Base-by-base conservation (phyloP, 768 basidiomycete species). In the Coprinellus micaceus region DNA sequence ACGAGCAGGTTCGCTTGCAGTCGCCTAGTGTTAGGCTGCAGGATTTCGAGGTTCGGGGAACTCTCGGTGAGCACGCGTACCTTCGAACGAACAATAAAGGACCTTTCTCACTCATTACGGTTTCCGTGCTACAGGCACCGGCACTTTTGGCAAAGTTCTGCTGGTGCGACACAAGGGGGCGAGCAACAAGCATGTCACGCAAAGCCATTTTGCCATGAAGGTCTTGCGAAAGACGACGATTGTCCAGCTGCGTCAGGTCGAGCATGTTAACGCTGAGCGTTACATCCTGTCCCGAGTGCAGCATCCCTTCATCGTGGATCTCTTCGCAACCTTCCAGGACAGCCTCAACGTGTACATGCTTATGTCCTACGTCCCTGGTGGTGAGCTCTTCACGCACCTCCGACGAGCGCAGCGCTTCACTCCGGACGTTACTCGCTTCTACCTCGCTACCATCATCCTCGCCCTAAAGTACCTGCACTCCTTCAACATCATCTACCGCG, bases 261-360 rank as follows among this genome's bases (percentile, higher is more conserved):
- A 98, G 68, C 97, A 99, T 69, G 95, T 98, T 65, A 98, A 96
- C 66, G 93, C 92, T 9, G 97, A 99, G 69, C 86, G 95, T 21
- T 86, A 88, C 65, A 98, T 98, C 61, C 84, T 99, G 33, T 92
- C 92, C 19, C 84, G 88, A 30, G 87, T 97, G 41, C 84, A 88
- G 45, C 94, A 98, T 67, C 94, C 95, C 2, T 98, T 98, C 73
- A 85, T 99, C 59, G 95, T 99, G 59, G 94, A 98, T 64, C 85
- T 99, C 60, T 96, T 91, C 66, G 91, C 89, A 40, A 94, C 93
- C 13, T 95, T 94, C 66, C 96, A 97, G 71, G 97, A 99, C 72
- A 88, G 88, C 66, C 75, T 94, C 65, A 98, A 99, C 78, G 86
- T 98, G 48, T 99, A 99, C 75, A 96, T 99, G 92, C 77, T 99